phyloP scores from a whole-genome alignment of 371 early-diverging fungal species.

The Apophysomyces ossiformis region DNA sequence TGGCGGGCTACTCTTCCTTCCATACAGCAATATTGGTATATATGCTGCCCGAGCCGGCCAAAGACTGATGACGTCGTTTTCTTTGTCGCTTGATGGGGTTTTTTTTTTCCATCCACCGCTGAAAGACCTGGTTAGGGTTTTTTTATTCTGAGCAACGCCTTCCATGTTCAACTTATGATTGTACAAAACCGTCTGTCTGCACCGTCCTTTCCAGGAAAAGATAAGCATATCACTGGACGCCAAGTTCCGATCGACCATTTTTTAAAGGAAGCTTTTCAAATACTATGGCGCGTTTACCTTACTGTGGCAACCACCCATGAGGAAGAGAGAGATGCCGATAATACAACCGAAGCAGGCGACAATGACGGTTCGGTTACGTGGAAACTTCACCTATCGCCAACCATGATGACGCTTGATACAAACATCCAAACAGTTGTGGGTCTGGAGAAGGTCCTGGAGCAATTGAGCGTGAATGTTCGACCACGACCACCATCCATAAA shows the following conservation, averaged over 20 bases:
- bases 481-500: conserved; percentile 29
- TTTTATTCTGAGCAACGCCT: conserved; percentile 1
- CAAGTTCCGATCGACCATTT: conserved; percentile 21
- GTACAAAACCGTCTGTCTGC: conserved; percentile 17
- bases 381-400: conserved; percentile 46
- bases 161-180: conserved; percentile 20
- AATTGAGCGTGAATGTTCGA: conserved; percentile 45
- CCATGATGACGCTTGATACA: conserved; percentile 52
- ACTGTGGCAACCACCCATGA: conserved; percentile 17
- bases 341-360: conserved; percentile 19
- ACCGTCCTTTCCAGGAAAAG: conserved; percentile 16
- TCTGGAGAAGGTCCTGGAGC: conserved; percentile 49
- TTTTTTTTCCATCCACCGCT: background rate
- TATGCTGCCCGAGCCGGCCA: no score
- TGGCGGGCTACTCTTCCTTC: no score
- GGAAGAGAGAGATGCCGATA: conserved; percentile 12
- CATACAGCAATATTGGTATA: no score
- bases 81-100: background rate
- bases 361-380: conserved; percentile 40
- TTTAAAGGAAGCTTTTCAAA: conserved; percentile 27
- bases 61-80: conserved; percentile 3
- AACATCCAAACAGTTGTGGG: conserved; percentile 51
- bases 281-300: conserved; percentile 19
- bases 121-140: conserved; percentile 5
- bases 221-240: conserved; percentile 5